Evolutionary conservation across 2,329 filamentous ascomycete genomes (phyloP).

Genomic region (Fusarium tuaranense): DNA sequence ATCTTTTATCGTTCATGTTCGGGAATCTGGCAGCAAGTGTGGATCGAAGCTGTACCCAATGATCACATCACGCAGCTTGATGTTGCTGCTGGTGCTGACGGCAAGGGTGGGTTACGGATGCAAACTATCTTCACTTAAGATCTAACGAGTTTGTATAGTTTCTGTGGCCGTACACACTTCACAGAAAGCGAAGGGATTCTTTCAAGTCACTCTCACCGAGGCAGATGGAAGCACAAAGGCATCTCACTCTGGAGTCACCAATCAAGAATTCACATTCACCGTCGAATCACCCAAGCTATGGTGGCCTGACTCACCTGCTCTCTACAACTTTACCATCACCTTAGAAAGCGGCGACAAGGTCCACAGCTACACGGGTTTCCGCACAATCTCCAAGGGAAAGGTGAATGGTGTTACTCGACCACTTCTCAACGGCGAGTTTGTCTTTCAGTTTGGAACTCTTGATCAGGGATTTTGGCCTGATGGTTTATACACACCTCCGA

Average conservation of each 20-base stretch:
- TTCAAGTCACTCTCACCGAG: background rate
- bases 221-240: constrained; percentile 7
- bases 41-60: constrained; percentile 72
- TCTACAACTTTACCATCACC: constrained; percentile 73
- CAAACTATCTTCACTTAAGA: no score
- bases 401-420: constrained; percentile 71
- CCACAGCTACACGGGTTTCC: constrained; percentile 76
- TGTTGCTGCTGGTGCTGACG: constrained; percentile 62
- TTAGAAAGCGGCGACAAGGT: constrained; percentile 62
- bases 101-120: background rate
- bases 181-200: background rate
- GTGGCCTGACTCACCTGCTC: constrained; percentile 70
- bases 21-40: constrained; percentile 81
- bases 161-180: constrained; percentile 12
- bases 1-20: constrained; percentile 81
- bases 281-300: constrained; percentile 69
- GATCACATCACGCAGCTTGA: constrained; percentile 70
- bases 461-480: constrained; percentile 81
- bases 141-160: background rate
- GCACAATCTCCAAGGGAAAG: constrained; percentile 68
- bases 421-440: constrained; percentile 75
- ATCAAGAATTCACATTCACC: constrained; percentile 64
- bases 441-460: constrained; percentile 75
- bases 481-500: constrained; percentile 74
- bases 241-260: constrained; percentile 49